Conservation (phyloP, 345 rosid genomes). For the Aquilaria yunnanensis region DNA sequence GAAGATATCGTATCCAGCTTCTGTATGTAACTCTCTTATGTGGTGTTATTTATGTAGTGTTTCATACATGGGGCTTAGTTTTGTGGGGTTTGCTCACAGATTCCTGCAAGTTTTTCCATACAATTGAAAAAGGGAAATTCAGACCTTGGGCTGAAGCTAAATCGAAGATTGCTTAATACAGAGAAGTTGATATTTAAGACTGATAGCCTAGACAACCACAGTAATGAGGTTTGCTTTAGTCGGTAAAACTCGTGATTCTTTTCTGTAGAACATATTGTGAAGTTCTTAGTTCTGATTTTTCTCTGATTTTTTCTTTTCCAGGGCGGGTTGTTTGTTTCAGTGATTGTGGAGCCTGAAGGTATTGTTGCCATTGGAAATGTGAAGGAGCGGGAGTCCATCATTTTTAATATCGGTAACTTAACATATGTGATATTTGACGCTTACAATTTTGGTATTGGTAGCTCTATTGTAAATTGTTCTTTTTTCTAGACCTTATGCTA, state of each 20-base stretch:
- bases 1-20: slow-evolving; percentile 98
- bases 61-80: slow-evolving; percentile 7
- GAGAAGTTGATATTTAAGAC: slow-evolving; percentile 61
- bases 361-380: slow-evolving; percentile 60
- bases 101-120: slow-evolving; percentile 66
- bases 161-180: slow-evolving; percentile 53
- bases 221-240: slow-evolving; percentile 34
- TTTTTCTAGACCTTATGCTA: too few relatives aligned
- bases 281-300: background rate
- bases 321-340: slow-evolving; percentile 49
- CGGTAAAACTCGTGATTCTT: background rate
- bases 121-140: slow-evolving; percentile 44
- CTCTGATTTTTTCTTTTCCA: slow-evolving; percentile 10
- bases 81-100: slow-evolving; percentile 23
- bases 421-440: too few relatives aligned
- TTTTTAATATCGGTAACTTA: slow-evolving; percentile 69
- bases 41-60: slow-evolving; percentile 7
- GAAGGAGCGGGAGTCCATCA: slow-evolving; percentile 43
- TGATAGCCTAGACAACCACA: slow-evolving; percentile 21
- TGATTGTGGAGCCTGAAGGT: slow-evolving; percentile 79
- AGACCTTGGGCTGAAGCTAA: slow-evolving; percentile 22
- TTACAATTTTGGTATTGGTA: too few relatives aligned
- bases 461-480: too few relatives aligned
- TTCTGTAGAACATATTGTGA: background rate
- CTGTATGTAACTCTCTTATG: slow-evolving; percentile 52